These are phyloP conservation scores for Rhizophora apiculata DNA, from an alignment of 345 rosid species.

Conservation along the genomic window DNA sequence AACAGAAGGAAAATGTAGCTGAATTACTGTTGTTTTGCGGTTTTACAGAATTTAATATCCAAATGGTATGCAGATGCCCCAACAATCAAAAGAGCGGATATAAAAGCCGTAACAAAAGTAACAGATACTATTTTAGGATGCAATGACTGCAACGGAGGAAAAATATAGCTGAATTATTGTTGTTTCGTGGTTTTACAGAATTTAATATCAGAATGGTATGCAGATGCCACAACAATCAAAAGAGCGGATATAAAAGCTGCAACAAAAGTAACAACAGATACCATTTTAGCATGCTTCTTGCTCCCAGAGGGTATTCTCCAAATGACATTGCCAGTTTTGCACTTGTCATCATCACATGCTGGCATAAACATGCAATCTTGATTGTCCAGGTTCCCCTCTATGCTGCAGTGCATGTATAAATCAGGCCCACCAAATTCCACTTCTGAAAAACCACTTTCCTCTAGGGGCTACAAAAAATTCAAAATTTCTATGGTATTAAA, in stretches of 20 bases:
- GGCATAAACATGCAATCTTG: slow-evolving; percentile 42
- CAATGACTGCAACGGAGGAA: no score
- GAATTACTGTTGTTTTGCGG: slow-evolving; percentile 5
- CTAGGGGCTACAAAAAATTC: slow-evolving; percentile 40
- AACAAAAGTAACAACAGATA: slow-evolving; percentile 51
- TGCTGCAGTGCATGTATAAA: slow-evolving; percentile 43
- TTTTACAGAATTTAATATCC: slow-evolving; percentile 11
- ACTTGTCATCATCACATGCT: slow-evolving; percentile 13
- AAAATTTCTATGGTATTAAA: neutral
- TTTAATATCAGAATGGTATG: slow-evolving; percentile 29
- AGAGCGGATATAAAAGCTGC: slow-evolving; percentile 46
- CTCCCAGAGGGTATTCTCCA: slow-evolving; percentile 72
- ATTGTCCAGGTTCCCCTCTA: slow-evolving; percentile 16
- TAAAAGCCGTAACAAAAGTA: slow-evolving; percentile 48
- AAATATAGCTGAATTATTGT: neutral
- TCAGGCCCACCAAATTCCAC: slow-evolving; percentile 65
- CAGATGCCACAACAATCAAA: slow-evolving; percentile 39
- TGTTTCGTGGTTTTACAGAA: slow-evolving; percentile 1
- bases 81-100: slow-evolving; percentile 45
- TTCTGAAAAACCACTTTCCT: slow-evolving; percentile 58
- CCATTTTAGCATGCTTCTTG: slow-evolving; percentile 43
- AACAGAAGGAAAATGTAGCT: neutral
- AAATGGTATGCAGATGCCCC: slow-evolving; percentile 39
- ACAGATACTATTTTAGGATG: slow-evolving; percentile 55
- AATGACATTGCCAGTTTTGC: slow-evolving; percentile 21